These are phyloP conservation scores for Thoreauomyces humboldtii DNA, from an alignment of 192 early-diverging fungal species.

Conservation along the genomic window DNA sequence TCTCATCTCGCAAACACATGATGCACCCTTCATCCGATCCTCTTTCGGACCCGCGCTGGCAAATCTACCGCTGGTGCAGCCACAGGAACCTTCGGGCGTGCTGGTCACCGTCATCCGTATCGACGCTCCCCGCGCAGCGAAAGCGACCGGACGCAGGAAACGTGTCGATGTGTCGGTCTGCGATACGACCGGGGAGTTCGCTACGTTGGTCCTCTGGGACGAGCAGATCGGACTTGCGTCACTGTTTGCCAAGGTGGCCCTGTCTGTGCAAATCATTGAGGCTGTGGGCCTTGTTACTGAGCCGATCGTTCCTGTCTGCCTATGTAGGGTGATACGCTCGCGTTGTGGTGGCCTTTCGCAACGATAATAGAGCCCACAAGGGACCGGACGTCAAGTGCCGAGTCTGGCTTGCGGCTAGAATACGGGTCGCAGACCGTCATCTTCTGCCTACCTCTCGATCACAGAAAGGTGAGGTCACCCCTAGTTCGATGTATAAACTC, in stretches of 20 bases:
- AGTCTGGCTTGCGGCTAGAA: too few relatives aligned
- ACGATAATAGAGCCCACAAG: neutral
- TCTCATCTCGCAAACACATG: neutral
- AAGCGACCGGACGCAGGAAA: neutral
- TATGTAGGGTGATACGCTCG: neutral
- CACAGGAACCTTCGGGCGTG: neutral
- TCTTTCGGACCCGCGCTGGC: neutral
- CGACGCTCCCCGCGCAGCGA: neutral
- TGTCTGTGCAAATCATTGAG: too few relatives aligned
- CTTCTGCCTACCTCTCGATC: slow-evolving; percentile 12
- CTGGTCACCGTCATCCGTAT: neutral
- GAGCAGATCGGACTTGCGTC: slow-evolving; percentile 26
- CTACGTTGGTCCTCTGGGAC: slow-evolving; percentile 13
- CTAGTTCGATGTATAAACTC: too few relatives aligned
- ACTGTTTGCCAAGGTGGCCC: slow-evolving; percentile 13
- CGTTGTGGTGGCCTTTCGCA: neutral
- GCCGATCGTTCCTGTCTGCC: too few relatives aligned
- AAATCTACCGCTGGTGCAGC: too few relatives aligned
- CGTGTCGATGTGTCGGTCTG: slow-evolving; percentile 9
- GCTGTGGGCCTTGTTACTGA: too few relatives aligned
- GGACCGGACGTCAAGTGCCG: too few relatives aligned
- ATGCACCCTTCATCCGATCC: neutral
- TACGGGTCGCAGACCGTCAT: slow-evolving; percentile 18
- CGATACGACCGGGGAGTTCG: slow-evolving; percentile 3
- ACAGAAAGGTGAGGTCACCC: slow-evolving; percentile 9